Conservation (phyloP, 2,329 filamentous ascomycete genomes). For the Botryotinia narcissicola region DNA sequence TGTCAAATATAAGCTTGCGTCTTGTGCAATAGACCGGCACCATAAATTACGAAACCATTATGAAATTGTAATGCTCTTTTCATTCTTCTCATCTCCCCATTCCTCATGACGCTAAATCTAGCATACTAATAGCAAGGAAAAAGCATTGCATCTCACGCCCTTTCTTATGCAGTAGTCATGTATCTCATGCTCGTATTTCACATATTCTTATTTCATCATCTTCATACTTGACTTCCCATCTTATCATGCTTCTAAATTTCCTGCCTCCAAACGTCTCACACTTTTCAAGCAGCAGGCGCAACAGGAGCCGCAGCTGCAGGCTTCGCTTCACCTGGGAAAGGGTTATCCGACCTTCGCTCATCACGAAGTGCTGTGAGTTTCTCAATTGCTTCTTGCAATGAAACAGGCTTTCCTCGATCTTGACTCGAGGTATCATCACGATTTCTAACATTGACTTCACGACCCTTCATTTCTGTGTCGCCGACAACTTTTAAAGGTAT, state of each 20-base stretch:
- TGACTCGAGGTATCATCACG: constrained; percentile 62
- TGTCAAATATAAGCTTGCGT: neutral
- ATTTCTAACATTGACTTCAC: constrained; percentile 62
- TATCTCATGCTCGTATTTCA: neutral
- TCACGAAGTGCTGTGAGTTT: constrained; percentile 53
- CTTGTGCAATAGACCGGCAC: neutral
- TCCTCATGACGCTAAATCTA: neutral
- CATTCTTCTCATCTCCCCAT: neutral
- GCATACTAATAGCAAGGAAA: neutral
- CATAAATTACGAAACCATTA: neutral
- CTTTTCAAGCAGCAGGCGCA: constrained; percentile 3
- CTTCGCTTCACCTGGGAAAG: constrained; percentile 38
- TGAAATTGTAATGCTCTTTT: neutral
- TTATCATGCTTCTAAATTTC: neutral
- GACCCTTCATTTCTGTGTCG: constrained; percentile 58
- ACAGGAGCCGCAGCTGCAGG: neutral
- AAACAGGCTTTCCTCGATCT: constrained; percentile 57
- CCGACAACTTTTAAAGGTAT: constrained; percentile 51
- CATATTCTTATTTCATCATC: neutral
- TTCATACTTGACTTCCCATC: neutral
- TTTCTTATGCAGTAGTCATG: neutral
- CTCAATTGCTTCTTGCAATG: constrained; percentile 55
- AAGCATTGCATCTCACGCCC: neutral
- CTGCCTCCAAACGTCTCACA: neutral
- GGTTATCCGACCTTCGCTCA: constrained; percentile 43